Evolutionary conservation across 495 filamentous ascomycete species (phyloP).

Genomic region (Bacidia gigantensis): DNA sequence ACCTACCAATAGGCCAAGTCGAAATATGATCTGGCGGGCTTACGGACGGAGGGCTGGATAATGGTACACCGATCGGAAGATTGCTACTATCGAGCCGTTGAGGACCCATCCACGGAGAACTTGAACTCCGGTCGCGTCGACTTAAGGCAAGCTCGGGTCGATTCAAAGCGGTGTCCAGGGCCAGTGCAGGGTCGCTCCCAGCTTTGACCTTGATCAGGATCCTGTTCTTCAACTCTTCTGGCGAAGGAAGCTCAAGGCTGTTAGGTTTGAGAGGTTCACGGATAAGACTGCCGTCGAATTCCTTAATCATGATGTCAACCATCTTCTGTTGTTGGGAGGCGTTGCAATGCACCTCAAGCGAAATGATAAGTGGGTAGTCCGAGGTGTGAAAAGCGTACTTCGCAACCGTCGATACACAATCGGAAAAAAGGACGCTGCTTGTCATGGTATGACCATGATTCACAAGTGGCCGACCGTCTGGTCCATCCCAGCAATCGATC

Average conservation of each 20-base stretch:
- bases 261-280: constrained; percentile 56
- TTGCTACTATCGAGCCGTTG: constrained; percentile 37
- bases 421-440: constrained; percentile 68
- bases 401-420: constrained; percentile 83
- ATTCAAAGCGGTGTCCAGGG: constrained; percentile 27
- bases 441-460: constrained; percentile 85
- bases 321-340: constrained; percentile 70
- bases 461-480: constrained; percentile 72
- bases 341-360: constrained; percentile 88
- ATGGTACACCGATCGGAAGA: constrained; percentile 38
- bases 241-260: constrained; percentile 57
- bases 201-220: constrained; percentile 93
- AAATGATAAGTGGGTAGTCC: constrained; percentile 77
- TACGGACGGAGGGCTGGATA: constrained; percentile 43
- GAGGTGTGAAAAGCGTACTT: constrained; percentile 80
- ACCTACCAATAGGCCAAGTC: constrained; percentile 32
- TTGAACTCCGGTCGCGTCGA: constrained; percentile 67
- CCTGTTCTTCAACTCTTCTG: constrained; percentile 65
- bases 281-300: constrained; percentile 66
- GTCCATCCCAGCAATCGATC: constrained; percentile 95
- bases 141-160: constrained; percentile 28
- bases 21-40: constrained; percentile 32
- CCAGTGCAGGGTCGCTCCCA: constrained; percentile 29
- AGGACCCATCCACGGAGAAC: constrained; percentile 57
- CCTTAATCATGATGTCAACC: constrained; percentile 78